phyloP scores from a whole-genome alignment of 2,329 filamentous ascomycete species.

The Coniochaeta prunicola region DNA sequence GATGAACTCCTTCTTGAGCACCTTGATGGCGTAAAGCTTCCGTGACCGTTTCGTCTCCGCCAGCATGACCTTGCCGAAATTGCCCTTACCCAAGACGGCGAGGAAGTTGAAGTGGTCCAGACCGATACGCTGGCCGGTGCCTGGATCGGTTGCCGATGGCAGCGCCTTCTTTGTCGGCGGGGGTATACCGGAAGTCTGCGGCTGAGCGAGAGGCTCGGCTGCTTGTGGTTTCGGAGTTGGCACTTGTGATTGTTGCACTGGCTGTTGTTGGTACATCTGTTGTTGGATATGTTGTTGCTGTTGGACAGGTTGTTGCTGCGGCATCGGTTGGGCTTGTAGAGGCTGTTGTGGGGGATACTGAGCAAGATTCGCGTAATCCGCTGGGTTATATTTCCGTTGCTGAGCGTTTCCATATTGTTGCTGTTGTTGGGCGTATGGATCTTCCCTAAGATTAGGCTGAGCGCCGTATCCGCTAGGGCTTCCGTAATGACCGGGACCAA shows the following conservation, averaged over 20 bases:
- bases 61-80: conserved; percentile 99
- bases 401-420: conserved; percentile 28
- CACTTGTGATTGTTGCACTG: conserved; percentile 27
- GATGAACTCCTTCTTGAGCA: conserved; percentile 99
- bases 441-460: conserved; percentile 20
- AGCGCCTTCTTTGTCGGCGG: conserved; percentile 48
- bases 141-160: conserved; percentile 63
- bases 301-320: conserved; percentile 7
- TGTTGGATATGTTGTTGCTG: conserved; percentile 17
- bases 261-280: conserved; percentile 22
- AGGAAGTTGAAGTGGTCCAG: conserved; percentile 99
- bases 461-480: conserved; percentile 17
- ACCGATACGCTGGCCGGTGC: conserved; percentile 79
- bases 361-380: conserved; percentile 62
- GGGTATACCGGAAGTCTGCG: conserved; percentile 25
- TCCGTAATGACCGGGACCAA: conserved; percentile 24
- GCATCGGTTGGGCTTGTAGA: conserved; percentile 15
- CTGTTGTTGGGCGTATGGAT: conserved; percentile 26
- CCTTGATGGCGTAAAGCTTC: conserved; percentile 95
- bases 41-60: conserved; percentile 91
- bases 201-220: conserved; percentile 23
- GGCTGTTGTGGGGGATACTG: conserved; percentile 38
- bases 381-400: conserved; percentile 68
- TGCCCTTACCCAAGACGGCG: conserved; percentile 95
- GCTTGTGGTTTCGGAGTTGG: conserved; percentile 29